phyloP scores from a whole-genome alignment of 495 filamentous ascomycete genomes.

The Pyrenula aspistea region DNA sequence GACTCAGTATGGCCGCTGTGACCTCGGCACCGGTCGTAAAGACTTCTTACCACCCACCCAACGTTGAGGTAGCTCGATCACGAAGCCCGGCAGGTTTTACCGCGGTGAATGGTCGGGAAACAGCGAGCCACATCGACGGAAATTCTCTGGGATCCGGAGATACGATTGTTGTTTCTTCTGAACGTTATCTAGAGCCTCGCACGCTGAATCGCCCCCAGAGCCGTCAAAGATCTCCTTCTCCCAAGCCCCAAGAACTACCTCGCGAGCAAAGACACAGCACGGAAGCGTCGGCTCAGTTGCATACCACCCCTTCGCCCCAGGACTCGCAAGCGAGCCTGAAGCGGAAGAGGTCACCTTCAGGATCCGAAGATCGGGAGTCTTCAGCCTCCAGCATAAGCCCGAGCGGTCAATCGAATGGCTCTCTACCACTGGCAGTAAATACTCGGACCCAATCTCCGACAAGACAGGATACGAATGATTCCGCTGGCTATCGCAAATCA shows the following conservation, averaged over 20 bases:
- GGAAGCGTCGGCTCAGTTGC: constrained; percentile 9
- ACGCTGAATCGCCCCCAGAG: constrained; percentile 9
- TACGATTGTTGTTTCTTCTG: constrained; percentile 10
- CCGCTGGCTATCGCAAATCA: constrained; percentile 2
- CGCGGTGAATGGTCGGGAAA: constrained; percentile 37
- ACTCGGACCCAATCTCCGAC: neutral
- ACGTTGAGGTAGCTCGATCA: neutral
- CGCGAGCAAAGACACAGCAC: constrained; percentile 5
- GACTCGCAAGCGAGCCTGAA: neutral
- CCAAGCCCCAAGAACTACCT: constrained; percentile 10
- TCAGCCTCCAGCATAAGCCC: neutral
- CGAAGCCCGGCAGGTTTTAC: constrained; percentile 37
- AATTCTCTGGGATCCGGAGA: constrained; percentile 3
- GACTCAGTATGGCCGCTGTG: neutral
- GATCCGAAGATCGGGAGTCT: neutral
- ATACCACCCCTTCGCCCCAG: neutral
- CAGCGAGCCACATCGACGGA: constrained; percentile 6
- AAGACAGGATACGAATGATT: neutral
- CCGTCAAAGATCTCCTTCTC: constrained; percentile 7
- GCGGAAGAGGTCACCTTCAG: neutral
- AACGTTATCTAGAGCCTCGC: constrained; percentile 11
- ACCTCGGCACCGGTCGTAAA: neutral
- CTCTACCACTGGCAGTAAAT: neutral
- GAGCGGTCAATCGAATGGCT: neutral
- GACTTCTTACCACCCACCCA: neutral